Evolutionary conservation across 352 stramenopile species (phyloP).

Genomic region (Globisporangium cylindrosporum): DNA sequence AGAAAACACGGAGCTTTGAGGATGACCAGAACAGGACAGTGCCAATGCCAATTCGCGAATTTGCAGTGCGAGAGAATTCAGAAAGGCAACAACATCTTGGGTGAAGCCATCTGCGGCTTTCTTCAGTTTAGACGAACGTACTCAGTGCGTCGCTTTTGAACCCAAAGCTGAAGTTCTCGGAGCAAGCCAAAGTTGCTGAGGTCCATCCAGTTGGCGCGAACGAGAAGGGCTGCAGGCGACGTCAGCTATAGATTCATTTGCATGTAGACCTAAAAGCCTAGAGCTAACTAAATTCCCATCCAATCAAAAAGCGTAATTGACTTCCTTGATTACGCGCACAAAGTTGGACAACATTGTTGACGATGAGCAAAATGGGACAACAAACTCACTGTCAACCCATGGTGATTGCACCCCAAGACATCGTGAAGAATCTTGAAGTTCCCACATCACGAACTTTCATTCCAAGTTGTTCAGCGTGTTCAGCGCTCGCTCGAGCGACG

Average conservation of each 20-base stretch:
- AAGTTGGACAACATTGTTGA: neutral
- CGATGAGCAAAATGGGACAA: no score
- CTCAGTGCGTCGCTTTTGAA: neutral
- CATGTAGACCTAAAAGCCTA: neutral
- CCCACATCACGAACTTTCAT: neutral
- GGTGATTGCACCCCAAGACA: neutral
- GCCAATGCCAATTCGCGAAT: neutral
- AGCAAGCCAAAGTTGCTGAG: neutral
- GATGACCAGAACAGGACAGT: no score
- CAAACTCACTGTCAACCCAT: neutral
- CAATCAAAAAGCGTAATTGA: neutral
- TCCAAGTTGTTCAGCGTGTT: conserved; percentile 12
- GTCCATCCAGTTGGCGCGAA: neutral
- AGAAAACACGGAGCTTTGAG: neutral
- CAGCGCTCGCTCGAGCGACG: conserved; percentile 38
- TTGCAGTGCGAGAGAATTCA: neutral
- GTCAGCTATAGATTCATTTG: neutral
- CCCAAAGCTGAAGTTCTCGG: neutral
- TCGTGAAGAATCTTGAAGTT: neutral
- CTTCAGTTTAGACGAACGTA: neutral
- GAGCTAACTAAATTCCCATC: neutral
- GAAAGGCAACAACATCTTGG: neutral
- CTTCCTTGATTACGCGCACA: neutral
- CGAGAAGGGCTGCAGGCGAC: neutral
- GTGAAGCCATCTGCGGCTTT: neutral